phyloP scores from a whole-genome alignment of 345 rosid genomes.

The Gynandropsis gynandra region DNA sequence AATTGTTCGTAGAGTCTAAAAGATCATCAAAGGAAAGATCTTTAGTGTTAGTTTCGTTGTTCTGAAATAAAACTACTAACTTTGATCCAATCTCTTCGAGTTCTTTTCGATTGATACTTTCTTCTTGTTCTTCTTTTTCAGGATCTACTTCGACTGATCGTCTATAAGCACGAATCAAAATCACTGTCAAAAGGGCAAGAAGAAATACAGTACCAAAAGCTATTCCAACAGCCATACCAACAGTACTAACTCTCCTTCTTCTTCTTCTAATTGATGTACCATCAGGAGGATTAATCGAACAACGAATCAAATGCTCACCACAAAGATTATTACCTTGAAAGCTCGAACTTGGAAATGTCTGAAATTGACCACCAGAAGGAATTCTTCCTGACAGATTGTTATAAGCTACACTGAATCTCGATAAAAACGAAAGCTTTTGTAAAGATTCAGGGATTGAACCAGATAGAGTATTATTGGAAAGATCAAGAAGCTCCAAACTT shows the following conservation, averaged over 20 bases:
- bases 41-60: slow-evolving; percentile 32
- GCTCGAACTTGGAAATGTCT: slow-evolving; percentile 70
- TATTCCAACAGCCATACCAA: slow-evolving; percentile 61
- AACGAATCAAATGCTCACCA: slow-evolving; percentile 50
- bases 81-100: slow-evolving; percentile 45
- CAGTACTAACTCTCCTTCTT: slow-evolving; percentile 28
- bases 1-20: slow-evolving; percentile 54
- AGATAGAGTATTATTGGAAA: slow-evolving; percentile 35
- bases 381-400: slow-evolving; percentile 51
- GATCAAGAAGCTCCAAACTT: slow-evolving; percentile 51
- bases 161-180: slow-evolving; percentile 43
- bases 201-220: slow-evolving; percentile 46
- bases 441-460: slow-evolving; percentile 38
- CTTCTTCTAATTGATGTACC: slow-evolving; percentile 18
- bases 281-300: slow-evolving; percentile 19
- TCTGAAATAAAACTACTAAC: slow-evolving; percentile 54
- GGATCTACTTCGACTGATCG: slow-evolving; percentile 63
- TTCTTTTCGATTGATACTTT: slow-evolving; percentile 32
- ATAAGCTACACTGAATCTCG: slow-evolving; percentile 49
- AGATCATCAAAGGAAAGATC: slow-evolving; percentile 63
- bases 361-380: slow-evolving; percentile 63
- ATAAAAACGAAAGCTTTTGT: slow-evolving; percentile 40
- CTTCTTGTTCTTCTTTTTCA: slow-evolving; percentile 41
- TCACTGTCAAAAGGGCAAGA: slow-evolving; percentile 35
- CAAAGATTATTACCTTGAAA: slow-evolving; percentile 71